Conservation (phyloP, 345 rosid species). For the Conringia planisiliqua region DNA sequence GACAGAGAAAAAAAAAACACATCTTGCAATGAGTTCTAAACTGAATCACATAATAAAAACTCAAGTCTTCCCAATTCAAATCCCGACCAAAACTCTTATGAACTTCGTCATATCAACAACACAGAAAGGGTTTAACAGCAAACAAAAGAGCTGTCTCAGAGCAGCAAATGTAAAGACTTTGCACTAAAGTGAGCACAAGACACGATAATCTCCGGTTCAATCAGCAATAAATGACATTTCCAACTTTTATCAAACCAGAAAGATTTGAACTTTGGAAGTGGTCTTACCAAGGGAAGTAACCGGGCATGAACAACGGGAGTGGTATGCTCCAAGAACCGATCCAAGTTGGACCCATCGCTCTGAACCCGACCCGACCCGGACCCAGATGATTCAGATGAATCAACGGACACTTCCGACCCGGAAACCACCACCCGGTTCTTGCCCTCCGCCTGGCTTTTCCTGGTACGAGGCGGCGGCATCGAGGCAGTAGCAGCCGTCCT, state of each 20-base stretch:
- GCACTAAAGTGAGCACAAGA: background rate
- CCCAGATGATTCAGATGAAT: constrained; percentile 39
- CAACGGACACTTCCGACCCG: constrained; percentile 37
- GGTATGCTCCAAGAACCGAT: constrained; percentile 84
- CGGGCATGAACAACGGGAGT: constrained; percentile 70
- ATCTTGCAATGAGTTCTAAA: background rate
- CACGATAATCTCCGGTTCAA: background rate
- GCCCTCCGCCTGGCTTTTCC: constrained; percentile 23
- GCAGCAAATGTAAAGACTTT: background rate
- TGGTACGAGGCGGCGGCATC: constrained; percentile 9
- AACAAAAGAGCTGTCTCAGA: background rate
- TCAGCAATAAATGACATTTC: background rate
- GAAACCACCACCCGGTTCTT: constrained; percentile 30
- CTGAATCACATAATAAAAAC: background rate
- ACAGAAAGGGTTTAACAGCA: background rate
- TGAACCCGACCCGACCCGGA: constrained; percentile 36
- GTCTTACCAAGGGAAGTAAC: constrained; percentile 56
- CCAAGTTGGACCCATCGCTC: constrained; percentile 59
- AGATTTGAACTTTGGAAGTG: background rate
- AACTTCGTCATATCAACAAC: background rate
- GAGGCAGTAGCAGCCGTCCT: background rate
- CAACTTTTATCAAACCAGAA: background rate
- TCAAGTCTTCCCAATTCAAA: constrained; percentile 5
- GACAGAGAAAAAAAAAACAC: background rate
- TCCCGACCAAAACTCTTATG: constrained; percentile 2